Evolutionary conservation across 805 yeast genomes (phyloP), one percentile per base, ranked within the genome.

Genomic region (Metschnikowia lunata): DNA sequence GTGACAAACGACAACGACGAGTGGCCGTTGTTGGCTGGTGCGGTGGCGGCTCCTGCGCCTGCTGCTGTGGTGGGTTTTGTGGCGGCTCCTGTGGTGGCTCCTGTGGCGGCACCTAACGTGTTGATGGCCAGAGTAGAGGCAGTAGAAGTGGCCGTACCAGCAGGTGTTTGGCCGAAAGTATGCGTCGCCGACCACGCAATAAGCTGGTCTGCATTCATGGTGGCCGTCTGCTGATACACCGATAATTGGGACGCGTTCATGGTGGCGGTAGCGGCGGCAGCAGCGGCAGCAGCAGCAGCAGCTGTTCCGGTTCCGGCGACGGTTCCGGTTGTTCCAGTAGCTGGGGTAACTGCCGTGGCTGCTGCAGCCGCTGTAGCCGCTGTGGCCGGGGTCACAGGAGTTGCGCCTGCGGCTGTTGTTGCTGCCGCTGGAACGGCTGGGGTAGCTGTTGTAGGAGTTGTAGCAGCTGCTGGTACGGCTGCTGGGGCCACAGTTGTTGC

Each of bases 1-100:
- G 74, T 67, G 34, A 69, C 52, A 44, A 64, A 64, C 2, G 64
- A 39, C 36, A 58, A 46, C 18, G 46, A 37, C 34, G 45, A 36
- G 15, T 39, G 28, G 6, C 34, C 39, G 6, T 26, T 35, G 43
- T 51, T 10, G 53, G 39, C 48, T 11, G 55, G 45, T 10, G 47
- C 45, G 10, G 51, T 46, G 12, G 43, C 29, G 4, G 49, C 29
- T 10, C 28, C 34, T 10, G 40, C 30, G 13, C 30, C 12, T 7
- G 32, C 33, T 6, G 36, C 13, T 4, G 35, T 10, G 11, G 39
- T 33, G 18, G 39, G 13, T 8, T 28, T 30, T 8, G 18, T 26
- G 11, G 43, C 13, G 10, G 37, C 29, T 4, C 28, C 35, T 12
- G 43, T 33, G 26, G 30, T 13, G 26, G 43, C 30, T 31, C 32